Conservation (phyloP, 345 rosid genomes). For the Bruguiera sexangula region DNA sequence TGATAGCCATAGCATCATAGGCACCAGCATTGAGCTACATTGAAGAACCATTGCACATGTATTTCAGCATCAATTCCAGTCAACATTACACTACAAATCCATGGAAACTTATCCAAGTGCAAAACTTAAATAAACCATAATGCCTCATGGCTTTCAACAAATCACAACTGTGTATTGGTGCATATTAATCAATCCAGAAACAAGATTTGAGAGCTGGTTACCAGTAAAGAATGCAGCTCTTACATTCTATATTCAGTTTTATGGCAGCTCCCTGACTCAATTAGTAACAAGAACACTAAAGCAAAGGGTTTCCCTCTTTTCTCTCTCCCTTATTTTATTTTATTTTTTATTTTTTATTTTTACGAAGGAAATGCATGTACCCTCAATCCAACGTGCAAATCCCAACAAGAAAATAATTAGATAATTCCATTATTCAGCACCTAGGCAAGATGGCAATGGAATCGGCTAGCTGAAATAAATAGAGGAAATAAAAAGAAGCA, state of each 20-base stretch:
- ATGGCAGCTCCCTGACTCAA: background rate
- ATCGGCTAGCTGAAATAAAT: no score
- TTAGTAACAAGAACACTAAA: background rate
- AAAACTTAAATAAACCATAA: background rate
- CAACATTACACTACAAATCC: no score
- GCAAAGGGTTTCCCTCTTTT: background rate
- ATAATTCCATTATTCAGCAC: background rate
- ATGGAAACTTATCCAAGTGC: background rate
- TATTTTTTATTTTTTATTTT: background rate
- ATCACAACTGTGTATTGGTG: background rate
- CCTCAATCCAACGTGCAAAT: background rate
- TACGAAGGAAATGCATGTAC: background rate
- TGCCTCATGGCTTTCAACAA: background rate
- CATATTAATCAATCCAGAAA: background rate
- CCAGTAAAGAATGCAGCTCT: background rate
- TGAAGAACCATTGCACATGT: no score
- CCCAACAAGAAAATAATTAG: background rate
- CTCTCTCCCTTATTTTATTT: no score
- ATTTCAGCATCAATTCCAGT: no score
- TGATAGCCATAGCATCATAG: constrained; percentile 2
- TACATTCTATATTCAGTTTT: background rate
- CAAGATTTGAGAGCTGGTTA: background rate
- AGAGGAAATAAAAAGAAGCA: no score
- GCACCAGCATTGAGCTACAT: no score
- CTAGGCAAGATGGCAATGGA: background rate